Percentiles rank a stretch among this genome's conserved stretches.
phyloP scores from a whole-genome alignment of 805 yeast genomes.

The Grigorovia yakushimaensis region DNA sequence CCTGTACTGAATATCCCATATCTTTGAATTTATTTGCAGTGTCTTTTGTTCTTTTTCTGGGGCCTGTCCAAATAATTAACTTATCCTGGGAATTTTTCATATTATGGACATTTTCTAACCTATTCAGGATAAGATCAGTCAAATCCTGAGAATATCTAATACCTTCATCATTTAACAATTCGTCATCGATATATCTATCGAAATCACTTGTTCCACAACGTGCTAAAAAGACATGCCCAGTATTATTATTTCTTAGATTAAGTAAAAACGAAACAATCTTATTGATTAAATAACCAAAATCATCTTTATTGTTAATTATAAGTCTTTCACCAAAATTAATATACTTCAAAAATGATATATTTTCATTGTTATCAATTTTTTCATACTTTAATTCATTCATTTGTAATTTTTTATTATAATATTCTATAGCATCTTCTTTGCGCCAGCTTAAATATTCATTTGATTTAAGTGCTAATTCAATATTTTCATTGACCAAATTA shows the following conservation, averaged over 20 bases:
- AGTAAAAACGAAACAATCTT: slow-evolving; percentile 86
- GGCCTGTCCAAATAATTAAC: slow-evolving; percentile 79
- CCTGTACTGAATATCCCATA: slow-evolving; percentile 54
- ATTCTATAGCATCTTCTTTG: slow-evolving; percentile 60
- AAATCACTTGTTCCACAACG: slow-evolving; percentile 49
- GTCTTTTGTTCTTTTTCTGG: slow-evolving; percentile 72
- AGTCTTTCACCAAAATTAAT: slow-evolving; percentile 89
- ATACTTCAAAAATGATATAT: slow-evolving; percentile 69
- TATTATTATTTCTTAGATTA: slow-evolving; percentile 80
- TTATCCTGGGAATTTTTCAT: slow-evolving; percentile 1
- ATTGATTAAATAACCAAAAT: slow-evolving; percentile 81
- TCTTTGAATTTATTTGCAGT: slow-evolving; percentile 62
- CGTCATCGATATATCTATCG: slow-evolving; percentile 62
- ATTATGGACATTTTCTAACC: slow-evolving; percentile 22
- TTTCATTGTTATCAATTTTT: slow-evolving; percentile 49
- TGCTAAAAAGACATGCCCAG: slow-evolving; percentile 89
- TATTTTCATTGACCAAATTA: slow-evolving; percentile 58
- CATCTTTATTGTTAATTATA: slow-evolving; percentile 65
- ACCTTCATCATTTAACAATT: slow-evolving; percentile 72
- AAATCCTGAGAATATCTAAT: slow-evolving; percentile 53
- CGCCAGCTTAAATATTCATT: slow-evolving; percentile 82
- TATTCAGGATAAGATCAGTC: slow-evolving; percentile 42
- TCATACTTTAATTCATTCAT: slow-evolving; percentile 61
- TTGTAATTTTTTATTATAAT: slow-evolving; percentile 65
- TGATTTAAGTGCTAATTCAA: slow-evolving; percentile 74